These are phyloP conservation scores for Funneliformis geosporum DNA, from an alignment of 192 early-diverging fungal genomes.

Conservation along the genomic window DNA sequence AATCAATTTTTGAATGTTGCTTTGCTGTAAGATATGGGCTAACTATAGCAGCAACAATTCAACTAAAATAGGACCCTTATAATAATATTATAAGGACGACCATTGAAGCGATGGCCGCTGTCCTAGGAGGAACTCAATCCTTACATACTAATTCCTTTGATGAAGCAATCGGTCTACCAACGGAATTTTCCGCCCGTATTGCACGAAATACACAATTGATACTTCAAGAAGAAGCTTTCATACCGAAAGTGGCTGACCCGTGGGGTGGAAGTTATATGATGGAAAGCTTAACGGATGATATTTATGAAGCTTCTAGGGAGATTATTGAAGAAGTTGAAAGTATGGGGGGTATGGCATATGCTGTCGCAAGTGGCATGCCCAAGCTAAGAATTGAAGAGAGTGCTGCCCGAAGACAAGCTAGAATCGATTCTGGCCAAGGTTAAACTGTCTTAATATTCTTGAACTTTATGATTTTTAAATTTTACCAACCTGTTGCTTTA, in stretches of 20 bases:
- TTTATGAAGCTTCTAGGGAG: slow-evolving; percentile 67
- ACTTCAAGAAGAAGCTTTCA: slow-evolving; percentile 83
- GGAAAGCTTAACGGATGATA: slow-evolving; percentile 83
- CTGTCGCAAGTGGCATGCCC: slow-evolving; percentile 85
- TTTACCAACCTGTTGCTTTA: neutral
- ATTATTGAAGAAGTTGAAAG: slow-evolving; percentile 80
- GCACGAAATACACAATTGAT: slow-evolving; percentile 91
- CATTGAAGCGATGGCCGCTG: slow-evolving; percentile 91
- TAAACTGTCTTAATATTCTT: neutral
- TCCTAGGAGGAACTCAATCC: slow-evolving; percentile 89
- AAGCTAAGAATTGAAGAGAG: slow-evolving; percentile 87
- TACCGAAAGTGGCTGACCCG: slow-evolving; percentile 87
- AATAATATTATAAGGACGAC: slow-evolving; percentile 90
- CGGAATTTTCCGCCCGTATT: slow-evolving; percentile 82
- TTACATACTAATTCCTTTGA: slow-evolving; percentile 91
- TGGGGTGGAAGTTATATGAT: slow-evolving; percentile 95
- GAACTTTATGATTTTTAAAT: neutral
- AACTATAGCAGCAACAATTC: neutral
- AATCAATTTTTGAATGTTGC: neutral
- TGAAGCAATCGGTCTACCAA: slow-evolving; percentile 87
- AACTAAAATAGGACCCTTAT: slow-evolving; percentile 67
- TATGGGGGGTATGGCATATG: slow-evolving; percentile 91
- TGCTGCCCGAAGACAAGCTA: slow-evolving; percentile 84
- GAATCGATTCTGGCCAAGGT: slow-evolving; percentile 87
- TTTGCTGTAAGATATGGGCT: neutral